Percentiles rank a stretch among this genome's conserved stretches.
These are phyloP conservation scores for Clarireedia hainanense DNA, from an alignment of 2,329 filamentous ascomycete genomes.

Conservation along the genomic window DNA sequence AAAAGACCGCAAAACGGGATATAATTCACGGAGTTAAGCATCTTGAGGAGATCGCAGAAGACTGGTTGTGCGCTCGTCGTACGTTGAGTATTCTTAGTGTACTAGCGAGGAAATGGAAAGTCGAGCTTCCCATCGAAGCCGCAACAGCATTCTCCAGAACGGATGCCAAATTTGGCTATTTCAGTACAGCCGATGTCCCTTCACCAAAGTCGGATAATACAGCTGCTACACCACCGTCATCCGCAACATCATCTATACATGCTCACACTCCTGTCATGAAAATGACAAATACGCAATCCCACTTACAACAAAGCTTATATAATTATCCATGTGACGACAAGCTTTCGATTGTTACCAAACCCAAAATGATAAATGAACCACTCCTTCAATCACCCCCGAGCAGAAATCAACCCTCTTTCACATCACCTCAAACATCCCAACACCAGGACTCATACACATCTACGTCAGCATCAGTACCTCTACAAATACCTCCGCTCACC, in stretches of 20 bases:
- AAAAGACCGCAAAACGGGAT: conserved; percentile 83
- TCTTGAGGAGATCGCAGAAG: conserved; percentile 89
- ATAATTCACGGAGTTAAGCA: conserved; percentile 87
- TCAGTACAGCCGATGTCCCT: conserved; percentile 36
- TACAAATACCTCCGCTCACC: neutral
- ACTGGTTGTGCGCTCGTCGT: conserved; percentile 83
- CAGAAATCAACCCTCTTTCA: neutral
- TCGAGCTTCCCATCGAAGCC: conserved; percentile 80
- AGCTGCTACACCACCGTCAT: conserved; percentile 19
- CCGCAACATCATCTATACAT: conserved; percentile 18
- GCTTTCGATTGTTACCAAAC: neutral
- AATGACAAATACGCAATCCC: conserved; percentile 16
- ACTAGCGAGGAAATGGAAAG: conserved; percentile 80
- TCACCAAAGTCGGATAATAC: conserved; percentile 28
- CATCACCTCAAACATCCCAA: neutral
- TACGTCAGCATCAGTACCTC: neutral
- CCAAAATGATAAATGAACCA: neutral
- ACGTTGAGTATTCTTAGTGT: conserved; percentile 80
- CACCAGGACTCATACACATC: neutral
- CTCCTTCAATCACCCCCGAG: neutral
- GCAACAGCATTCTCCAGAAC: conserved; percentile 66
- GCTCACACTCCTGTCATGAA: conserved; percentile 3
- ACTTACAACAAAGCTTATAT: conserved; percentile 25
- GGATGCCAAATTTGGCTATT: conserved; percentile 71
- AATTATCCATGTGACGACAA: conserved; percentile 15